A percentile compares a stretch with the other conserved stretches of the same genome.
Evolutionary conservation across 1,139 yeast genomes (phyloP).

Genomic region (Chernovozyma sophiae-reginae): DNA sequence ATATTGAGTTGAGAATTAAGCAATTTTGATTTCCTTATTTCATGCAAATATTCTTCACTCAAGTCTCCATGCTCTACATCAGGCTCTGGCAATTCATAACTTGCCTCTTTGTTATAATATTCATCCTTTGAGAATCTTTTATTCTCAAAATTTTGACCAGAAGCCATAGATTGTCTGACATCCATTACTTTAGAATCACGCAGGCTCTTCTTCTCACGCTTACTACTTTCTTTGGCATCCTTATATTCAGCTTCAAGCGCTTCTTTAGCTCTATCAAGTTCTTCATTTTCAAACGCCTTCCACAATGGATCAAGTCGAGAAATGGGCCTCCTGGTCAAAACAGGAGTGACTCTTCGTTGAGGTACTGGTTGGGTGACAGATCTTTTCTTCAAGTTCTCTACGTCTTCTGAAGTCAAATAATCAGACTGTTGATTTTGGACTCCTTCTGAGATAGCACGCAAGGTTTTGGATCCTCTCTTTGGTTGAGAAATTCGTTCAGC

Average conservation of each 20-base stretch:
- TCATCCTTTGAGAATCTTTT: constrained; percentile 9
- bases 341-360: constrained; percentile 37
- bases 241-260: constrained; percentile 38
- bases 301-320: constrained; percentile 67
- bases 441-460: constrained; percentile 40
- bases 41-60: constrained; percentile 43
- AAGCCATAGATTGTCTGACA: constrained; percentile 39
- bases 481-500: constrained; percentile 28
- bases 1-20: constrained; percentile 42
- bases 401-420: constrained; percentile 38
- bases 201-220: constrained; percentile 7
- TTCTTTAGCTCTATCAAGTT: constrained; percentile 42
- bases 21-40: constrained; percentile 41
- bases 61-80: constrained; percentile 34
- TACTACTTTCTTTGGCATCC: constrained; percentile 13
- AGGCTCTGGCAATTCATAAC: constrained; percentile 38
- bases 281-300: constrained; percentile 47
- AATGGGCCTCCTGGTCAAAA: constrained; percentile 56
- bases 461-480: constrained; percentile 32
- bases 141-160: constrained; percentile 21
- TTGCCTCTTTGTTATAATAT: constrained; percentile 8
- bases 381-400: constrained; percentile 43
- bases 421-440: constrained; percentile 12
- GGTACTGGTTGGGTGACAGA: constrained; percentile 45
- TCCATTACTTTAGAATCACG: constrained; percentile 17